Evolutionary conservation across 768 basidiomycete genomes (phyloP), one percentile per base, ranked within the genome.

Genomic region (Agaricus bisporus): DNA sequence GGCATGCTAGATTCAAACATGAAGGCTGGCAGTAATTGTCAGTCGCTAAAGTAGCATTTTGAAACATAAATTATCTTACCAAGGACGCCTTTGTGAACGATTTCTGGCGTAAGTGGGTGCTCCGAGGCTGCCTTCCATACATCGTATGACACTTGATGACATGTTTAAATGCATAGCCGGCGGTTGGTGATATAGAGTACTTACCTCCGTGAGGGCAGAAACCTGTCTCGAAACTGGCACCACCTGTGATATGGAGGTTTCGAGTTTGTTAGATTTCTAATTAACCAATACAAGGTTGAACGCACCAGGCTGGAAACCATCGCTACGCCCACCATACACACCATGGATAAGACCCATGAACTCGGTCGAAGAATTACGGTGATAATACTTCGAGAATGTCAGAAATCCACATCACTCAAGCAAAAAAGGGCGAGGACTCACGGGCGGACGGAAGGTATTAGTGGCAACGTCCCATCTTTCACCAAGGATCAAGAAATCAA

Each of bases 1-100:
- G 78, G 77, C 73, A 83, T 77, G 58, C 77, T 77, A 3, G 80
- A 75, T 62, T 83, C 82, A 55, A 85, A 80, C 82, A 84, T 83
- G 64, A 83, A 80, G 15, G 75, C 81, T 35, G 1, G 14, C n/a
- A 35, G 28, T 12, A 17, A 29, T 49, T 28, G 3, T 20, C 14
- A 20, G 22, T 8, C n/a, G 26, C 32, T 25, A 45, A 25, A 49
- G 22, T 0, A 28, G 22, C 17, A n/a, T 11, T 38, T 39, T 6
- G 38, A 17, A 17, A 39, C 12, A 43, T 41, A 36, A 15, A 26
- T 9, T 52, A 25, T 55, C 73, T 20, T 56, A 81, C 81, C 75
- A 11, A 83, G 73, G 0, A 78, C 77, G 29, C 76, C 79, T 51
- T 82, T 77, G 37, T 73, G 72, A 25, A 83, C 64, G 42, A 79